Base-by-base conservation (phyloP, 2,329 filamentous ascomycete genomes). In the Alternaria tenuissima region DNA sequence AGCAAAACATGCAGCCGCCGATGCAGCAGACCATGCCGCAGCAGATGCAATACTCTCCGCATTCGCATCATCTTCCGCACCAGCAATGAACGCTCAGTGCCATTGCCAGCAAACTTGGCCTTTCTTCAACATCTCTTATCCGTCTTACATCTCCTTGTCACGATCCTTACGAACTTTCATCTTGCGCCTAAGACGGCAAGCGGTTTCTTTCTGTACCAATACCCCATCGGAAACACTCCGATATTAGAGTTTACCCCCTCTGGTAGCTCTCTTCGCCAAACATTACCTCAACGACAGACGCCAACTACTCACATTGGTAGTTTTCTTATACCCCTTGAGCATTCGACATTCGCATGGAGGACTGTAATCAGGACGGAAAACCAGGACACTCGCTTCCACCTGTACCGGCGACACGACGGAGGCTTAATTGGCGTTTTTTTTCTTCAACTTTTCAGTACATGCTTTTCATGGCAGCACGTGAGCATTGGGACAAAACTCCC, bases 31-130 rank as follows among this genome's bases (percentile, higher is more conserved):
- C 51, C 8, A 18, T 54, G 24, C 41, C 52, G n/a, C 62, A 59
- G 30, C 47, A 65, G n/a, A 68, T 71, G 62, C 57, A 63, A 52
- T 70, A 71, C 32, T 47, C 64, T 16, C 47, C 65, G 26, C 64
- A 66, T 14, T 49, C 65, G 26, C 64, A 66, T 38, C 68, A 70
- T 44, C 52, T 61, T 30, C 41, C 61, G 22, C 69, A 67, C 24
- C 61, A 55, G 24, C 69, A 69, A 61, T 69, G 55, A 60, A 42
- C 22, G 22, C 26, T 24, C 16, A 42, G 41, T 34, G 38, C 32
- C 52, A 41, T 57, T 56, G 46, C 55, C 39, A 38, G 51, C 55
- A 53, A 32, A 55, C 66, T 57, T 68, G 59, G 52, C 63, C 64
- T 44, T 62, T 30, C 14, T 54, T 63, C 22, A 36, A 41, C n/a